Conservation (phyloP, 176 grass and related monocot genomes). For the Bolboschoenus planiculmis region DNA sequence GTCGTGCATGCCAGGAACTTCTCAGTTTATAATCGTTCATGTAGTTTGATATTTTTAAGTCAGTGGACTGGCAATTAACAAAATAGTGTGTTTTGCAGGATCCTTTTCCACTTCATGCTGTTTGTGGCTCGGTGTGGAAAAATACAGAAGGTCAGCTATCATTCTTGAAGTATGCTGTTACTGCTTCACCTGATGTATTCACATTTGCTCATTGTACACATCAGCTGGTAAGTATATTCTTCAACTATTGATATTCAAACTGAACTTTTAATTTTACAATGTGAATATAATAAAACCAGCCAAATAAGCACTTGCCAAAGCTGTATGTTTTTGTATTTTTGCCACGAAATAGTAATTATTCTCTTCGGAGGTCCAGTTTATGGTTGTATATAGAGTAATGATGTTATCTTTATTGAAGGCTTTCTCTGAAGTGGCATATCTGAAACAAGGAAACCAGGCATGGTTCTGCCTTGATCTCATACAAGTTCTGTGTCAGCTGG, state of each 20-base stretch:
- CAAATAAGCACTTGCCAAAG: neutral
- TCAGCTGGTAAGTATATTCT: slow-evolving; percentile 8
- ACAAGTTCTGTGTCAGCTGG: slow-evolving; percentile 72
- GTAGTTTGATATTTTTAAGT: neutral
- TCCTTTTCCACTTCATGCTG: slow-evolving; percentile 80
- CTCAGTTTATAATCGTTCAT: neutral
- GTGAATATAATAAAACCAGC: neutral
- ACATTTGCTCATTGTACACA: slow-evolving; percentile 62
- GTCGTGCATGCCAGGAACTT: slow-evolving; percentile 66
- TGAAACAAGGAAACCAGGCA: slow-evolving; percentile 55
- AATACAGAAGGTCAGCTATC: slow-evolving; percentile 92
- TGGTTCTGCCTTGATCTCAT: slow-evolving; percentile 90
- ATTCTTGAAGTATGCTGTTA: slow-evolving; percentile 76
- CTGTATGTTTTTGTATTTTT: neutral
- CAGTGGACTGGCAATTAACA: slow-evolving; percentile 23
- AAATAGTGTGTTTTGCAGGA: slow-evolving; percentile 44
- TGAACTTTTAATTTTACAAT: neutral
- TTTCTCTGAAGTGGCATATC: slow-evolving; percentile 54
- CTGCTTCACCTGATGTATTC: slow-evolving; percentile 53
- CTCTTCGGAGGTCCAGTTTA: neutral
- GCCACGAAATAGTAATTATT: neutral
- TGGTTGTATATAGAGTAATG: neutral
- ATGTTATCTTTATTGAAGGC: slow-evolving; percentile 34
- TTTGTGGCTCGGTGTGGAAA: slow-evolving; percentile 87
- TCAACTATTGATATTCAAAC: neutral